A percentile compares a stretch with the other conserved stretches of the same genome.
Evolutionary conservation across 106 monocot species (phyloP).

Genomic region (Allium fistulosum): DNA sequence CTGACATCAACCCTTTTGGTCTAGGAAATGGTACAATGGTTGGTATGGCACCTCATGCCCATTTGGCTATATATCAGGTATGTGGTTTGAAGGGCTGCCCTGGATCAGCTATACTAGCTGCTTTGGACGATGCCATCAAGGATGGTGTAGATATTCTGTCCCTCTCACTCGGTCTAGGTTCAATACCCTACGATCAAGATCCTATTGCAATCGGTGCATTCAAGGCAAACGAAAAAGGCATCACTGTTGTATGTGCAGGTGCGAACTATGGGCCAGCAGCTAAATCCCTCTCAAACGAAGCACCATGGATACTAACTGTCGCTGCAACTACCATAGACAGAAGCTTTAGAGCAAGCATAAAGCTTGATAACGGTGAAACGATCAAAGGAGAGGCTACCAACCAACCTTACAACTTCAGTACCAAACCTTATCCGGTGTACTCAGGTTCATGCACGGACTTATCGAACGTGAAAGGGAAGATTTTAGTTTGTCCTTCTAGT

Average conservation of each 20-base stretch:
- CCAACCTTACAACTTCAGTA: too few relatives aligned
- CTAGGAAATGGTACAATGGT: constrained; percentile 12
- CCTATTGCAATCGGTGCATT: constrained; percentile 3
- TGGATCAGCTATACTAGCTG: constrained; percentile 15
- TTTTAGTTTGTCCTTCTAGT: too few relatives aligned
- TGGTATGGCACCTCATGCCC: constrained; percentile 35
- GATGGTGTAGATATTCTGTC: constrained; percentile 58
- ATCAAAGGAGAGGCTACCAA: too few relatives aligned
- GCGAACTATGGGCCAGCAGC: neutral
- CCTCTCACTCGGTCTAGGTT: constrained; percentile 8
- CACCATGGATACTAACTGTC: neutral
- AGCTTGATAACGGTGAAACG: neutral
- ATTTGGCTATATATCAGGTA: constrained; percentile 44
- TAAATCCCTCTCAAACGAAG: neutral
- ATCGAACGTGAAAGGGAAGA: too few relatives aligned
- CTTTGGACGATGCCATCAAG: constrained; percentile 48
- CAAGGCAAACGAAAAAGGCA: neutral
- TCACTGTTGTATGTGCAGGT: neutral
- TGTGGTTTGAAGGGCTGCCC: constrained; percentile 3
- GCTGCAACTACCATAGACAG: neutral
- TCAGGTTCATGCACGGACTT: too few relatives aligned
- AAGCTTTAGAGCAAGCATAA: neutral
- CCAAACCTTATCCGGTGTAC: too few relatives aligned
- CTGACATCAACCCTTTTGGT: constrained; percentile 18
- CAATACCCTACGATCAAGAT: too few relatives aligned